These are phyloP conservation scores for Claviceps fusiformis DNA, from an alignment of 2,329 filamentous ascomycete species.

Conservation along the genomic window DNA sequence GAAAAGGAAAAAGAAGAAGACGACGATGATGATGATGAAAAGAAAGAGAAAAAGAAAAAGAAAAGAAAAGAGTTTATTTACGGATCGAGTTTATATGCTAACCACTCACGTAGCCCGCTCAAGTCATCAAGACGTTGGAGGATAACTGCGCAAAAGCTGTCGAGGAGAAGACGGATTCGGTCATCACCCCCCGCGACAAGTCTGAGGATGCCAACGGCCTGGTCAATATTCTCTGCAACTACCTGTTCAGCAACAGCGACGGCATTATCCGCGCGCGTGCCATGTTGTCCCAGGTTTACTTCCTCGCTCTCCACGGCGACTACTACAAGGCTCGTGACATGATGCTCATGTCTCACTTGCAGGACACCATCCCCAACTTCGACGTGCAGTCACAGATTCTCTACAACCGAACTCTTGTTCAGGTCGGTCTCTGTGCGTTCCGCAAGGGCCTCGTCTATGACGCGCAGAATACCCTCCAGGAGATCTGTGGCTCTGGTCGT, in stretches of 20 bases:
- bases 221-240: slow-evolving; percentile 80
- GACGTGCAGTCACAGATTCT: slow-evolving; percentile 96
- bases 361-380: slow-evolving; percentile 93
- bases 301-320: slow-evolving; percentile 90
- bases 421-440: slow-evolving; percentile 97
- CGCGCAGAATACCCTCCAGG: slow-evolving; percentile 91
- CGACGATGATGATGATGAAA: too few relatives aligned
- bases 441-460: slow-evolving; percentile 93
- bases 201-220: slow-evolving; percentile 58
- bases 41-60: not conserved
- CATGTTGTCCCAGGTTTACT: slow-evolving; percentile 98
- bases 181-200: slow-evolving; percentile 61
- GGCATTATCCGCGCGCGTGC: slow-evolving; percentile 91
- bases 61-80: not conserved
- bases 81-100: not conserved
- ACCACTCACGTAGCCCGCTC: slow-evolving; percentile 47
- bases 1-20: too few relatives aligned
- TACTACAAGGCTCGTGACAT: slow-evolving; percentile 98
- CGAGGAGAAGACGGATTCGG: slow-evolving; percentile 55
- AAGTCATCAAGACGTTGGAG: slow-evolving; percentile 87
- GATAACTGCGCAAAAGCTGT: slow-evolving; percentile 85
- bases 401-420: slow-evolving; percentile 94
- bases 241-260: slow-evolving; percentile 87
- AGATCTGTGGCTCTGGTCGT: slow-evolving; percentile 92
- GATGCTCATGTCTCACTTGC: slow-evolving; percentile 99